Base-by-base conservation (phyloP, 1,284 basidiomycete genomes). In the Microstroma glucosiphilum region DNA sequence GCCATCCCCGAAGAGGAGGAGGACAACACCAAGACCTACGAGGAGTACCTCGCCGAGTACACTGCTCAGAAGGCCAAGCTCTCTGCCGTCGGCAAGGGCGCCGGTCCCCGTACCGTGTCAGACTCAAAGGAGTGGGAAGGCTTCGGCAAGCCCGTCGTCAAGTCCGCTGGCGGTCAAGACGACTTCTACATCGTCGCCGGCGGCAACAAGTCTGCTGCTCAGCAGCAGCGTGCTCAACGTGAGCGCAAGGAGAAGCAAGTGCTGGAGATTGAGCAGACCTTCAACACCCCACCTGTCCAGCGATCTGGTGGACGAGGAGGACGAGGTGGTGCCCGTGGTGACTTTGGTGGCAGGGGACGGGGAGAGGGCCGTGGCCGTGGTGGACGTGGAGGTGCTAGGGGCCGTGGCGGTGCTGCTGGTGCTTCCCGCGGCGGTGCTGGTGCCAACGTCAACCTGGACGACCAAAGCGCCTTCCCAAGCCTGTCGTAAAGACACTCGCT, bases 1-100 rank as follows among this genome's bases (percentile, higher is more conserved):
- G 61, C 67, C 55, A 66, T 63, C 62, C 62, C 60, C 56, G 65
- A 60, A 77, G 92, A 96, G 80, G 91, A 93, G 80, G 91, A 92
- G 81, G 92, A 96, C 83, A 91, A 92, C 82, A 93, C 91, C 51
- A 84, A 91, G 72, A 91, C 89, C 48, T 71, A 76, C 60, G 90
- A 91, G 59, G 86, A 92, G 80, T 92, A 91, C 81, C 83, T 88
- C 65, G 86, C 88, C 67, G 85, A 89, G 81, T 82, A 88, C 81
- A 86, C 85, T 74, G 72, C 69, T 60, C 76, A 79, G 74, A 69
- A 70, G 59, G 69, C 73, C 67, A 62, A 67, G 62, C 64, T 79
- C 59, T 69, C 66, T 61, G 64, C 57, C 61, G 30, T 37, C 30
- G 63, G 65, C 66, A 68, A 70, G 62, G 65, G 57, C 51, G 68